A percentile compares a stretch with the other conserved stretches of the same genome.
Conservation (phyloP, 805 yeast genomes). For the Suhomyces vadensis region DNA sequence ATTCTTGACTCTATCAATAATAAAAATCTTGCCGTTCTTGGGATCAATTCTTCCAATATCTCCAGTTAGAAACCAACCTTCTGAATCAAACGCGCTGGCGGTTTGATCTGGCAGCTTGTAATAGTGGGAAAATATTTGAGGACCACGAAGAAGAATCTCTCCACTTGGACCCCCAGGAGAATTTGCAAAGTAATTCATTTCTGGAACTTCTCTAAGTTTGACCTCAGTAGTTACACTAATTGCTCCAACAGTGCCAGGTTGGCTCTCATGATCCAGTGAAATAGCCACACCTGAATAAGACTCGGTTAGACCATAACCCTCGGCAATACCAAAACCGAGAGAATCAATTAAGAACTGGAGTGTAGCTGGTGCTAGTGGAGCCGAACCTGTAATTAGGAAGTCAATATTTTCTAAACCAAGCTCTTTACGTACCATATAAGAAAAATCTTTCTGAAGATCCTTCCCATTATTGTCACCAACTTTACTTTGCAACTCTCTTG, state of each 20-base stretch:
- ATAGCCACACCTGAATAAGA: conserved; percentile 25
- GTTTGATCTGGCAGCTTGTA: conserved; percentile 28
- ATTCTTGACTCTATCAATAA: conserved; percentile 33
- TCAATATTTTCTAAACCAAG: conserved; percentile 32
- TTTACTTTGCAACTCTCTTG: conserved; percentile 17
- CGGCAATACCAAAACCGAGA: conserved; percentile 25
- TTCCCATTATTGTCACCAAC: conserved; percentile 20
- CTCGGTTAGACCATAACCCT: conserved; percentile 38
- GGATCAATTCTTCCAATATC: conserved; percentile 19
- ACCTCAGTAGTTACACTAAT: conserved; percentile 20
- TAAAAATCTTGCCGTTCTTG: conserved; percentile 22
- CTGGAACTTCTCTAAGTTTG: conserved; percentile 24
- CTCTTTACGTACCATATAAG: conserved; percentile 36
- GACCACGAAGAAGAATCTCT: conserved; percentile 27
- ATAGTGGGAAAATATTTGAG: conserved; percentile 25
- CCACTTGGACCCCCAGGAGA: conserved; percentile 29
- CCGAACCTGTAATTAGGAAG: conserved; percentile 27
- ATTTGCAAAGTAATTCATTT: conserved; percentile 22
- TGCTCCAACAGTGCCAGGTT: conserved; percentile 27
- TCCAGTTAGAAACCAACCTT: conserved; percentile 31
- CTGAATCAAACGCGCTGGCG: conserved; percentile 16
- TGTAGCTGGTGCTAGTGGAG: conserved; percentile 24
- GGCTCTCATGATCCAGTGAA: conserved; percentile 18
- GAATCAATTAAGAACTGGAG: conserved; percentile 25
- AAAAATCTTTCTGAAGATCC: conserved; percentile 14